phyloP scores from a whole-genome alignment of 108 stramenopile genomes.

The Fragilariopsis cylindrus region DNA sequence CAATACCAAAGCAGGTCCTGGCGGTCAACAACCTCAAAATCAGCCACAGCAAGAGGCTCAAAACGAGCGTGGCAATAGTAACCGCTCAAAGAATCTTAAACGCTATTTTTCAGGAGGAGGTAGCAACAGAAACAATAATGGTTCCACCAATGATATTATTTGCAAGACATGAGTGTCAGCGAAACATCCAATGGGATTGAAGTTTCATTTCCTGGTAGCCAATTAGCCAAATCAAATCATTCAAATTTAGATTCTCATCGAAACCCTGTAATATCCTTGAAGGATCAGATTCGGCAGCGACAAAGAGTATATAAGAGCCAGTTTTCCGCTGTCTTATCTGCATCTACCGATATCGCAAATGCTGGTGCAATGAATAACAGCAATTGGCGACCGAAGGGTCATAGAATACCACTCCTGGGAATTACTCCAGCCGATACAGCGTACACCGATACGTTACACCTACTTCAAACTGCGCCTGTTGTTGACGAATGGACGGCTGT shows the following conservation, averaged over 20 bases:
- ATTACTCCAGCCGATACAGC: constrained; percentile 18
- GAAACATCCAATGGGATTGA: constrained; percentile 15
- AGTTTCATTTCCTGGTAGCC: constrained; percentile 16
- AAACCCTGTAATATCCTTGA: constrained; percentile 29
- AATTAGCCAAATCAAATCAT: neutral
- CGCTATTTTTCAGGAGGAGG: neutral
- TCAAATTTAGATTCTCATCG: neutral
- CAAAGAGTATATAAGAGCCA: constrained; percentile 34
- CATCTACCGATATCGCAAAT: neutral
- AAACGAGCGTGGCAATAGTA: constrained; percentile 33
- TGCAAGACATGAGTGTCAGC: constrained; percentile 5
- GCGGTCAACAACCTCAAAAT: constrained; percentile 7
- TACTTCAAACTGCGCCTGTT: constrained; percentile 38
- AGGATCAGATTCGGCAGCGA: constrained; percentile 27
- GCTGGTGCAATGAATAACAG: neutral
- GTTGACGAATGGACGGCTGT: constrained; percentile 42
- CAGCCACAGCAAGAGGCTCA: constrained; percentile 33
- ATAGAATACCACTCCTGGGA: constrained; percentile 36
- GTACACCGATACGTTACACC: constrained; percentile 32
- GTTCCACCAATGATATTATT: neutral
- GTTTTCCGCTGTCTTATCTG: constrained; percentile 33
- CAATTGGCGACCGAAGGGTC: constrained; percentile 34
- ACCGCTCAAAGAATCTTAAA: constrained; percentile 1
- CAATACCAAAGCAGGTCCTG: too few species aligned
- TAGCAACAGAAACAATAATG: neutral